phyloP scores from a whole-genome alignment of 2,329 filamentous ascomycete species.

The Helminthosporium solani region DNA sequence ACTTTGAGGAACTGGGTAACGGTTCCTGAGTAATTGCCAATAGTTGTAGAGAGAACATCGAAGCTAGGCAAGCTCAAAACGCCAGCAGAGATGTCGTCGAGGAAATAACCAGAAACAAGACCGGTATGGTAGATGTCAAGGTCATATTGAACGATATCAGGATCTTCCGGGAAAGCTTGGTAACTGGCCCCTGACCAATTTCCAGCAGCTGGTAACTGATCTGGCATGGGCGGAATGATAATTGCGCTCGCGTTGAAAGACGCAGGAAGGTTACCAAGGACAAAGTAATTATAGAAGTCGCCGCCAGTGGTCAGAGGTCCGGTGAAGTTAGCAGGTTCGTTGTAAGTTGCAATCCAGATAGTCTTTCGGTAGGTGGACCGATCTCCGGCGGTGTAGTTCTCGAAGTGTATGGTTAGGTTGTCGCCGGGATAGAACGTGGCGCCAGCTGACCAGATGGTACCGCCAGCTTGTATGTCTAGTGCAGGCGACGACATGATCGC shows the following conservation, averaged over 20 bases:
- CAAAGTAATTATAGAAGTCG: conserved; percentile 50
- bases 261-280: conserved; percentile 32
- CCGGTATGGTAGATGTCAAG: conserved; percentile 14
- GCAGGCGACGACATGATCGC: conserved; percentile 20
- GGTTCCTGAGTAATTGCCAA: conserved; percentile 23
- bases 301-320: conserved; percentile 43
- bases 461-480: neutral
- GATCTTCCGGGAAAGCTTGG: conserved; percentile 22
- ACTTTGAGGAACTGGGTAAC: conserved; percentile 45
- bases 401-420: conserved; percentile 21
- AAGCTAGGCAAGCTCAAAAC: conserved; percentile 47
- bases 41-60: conserved; percentile 10
- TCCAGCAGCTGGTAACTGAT: neutral
- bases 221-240: neutral
- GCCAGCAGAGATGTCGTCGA: conserved; percentile 37
- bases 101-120: conserved; percentile 45
- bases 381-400: conserved; percentile 15
- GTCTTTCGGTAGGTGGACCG: conserved; percentile 15
- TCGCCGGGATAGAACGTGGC: conserved; percentile 41
- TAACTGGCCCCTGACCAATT: conserved; percentile 21
- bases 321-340: conserved; percentile 14
- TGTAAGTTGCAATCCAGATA: conserved; percentile 28
- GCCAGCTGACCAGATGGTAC: neutral
- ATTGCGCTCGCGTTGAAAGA: conserved; percentile 10
- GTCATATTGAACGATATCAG: conserved; percentile 16